Evolutionary conservation across 257 asterid genomes (phyloP).

Genomic region (Lycium barbarum): DNA sequence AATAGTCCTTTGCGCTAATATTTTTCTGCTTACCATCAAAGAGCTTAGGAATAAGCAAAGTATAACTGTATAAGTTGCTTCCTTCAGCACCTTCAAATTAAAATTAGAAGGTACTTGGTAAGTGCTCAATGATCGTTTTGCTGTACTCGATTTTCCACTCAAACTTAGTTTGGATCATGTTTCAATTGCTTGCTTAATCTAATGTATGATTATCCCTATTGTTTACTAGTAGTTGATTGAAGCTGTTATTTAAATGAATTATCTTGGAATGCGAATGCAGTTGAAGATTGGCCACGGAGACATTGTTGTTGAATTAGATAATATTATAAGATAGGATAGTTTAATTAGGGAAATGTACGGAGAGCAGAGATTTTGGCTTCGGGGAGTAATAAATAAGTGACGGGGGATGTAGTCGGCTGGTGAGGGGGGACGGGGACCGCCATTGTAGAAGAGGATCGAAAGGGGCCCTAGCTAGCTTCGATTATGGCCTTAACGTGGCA

Average conservation of each 20-base stretch:
- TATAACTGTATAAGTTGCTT: neutral
- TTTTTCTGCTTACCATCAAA: neutral
- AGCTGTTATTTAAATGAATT: neutral
- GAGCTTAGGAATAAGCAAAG: neutral
- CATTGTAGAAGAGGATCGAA: constrained; percentile 30
- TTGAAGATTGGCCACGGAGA: neutral
- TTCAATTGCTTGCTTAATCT: neutral
- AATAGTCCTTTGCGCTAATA: neutral
- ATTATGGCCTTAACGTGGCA: constrained; percentile 40
- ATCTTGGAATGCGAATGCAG: neutral
- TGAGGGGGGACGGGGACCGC: constrained; percentile 30
- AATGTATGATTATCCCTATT: neutral
- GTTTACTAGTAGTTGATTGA: no score
- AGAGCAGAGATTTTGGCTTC: neutral
- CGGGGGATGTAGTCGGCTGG: constrained; percentile 43
- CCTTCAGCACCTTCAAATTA: no score
- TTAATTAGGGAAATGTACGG: neutral
- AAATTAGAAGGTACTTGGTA: no score
- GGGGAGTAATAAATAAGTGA: neutral
- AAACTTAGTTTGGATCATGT: neutral
- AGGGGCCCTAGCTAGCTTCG: constrained; percentile 11
- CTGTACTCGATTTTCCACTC: neutral
- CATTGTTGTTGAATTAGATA: neutral
- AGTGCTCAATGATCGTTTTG: no score
- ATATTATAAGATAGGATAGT: neutral